Base-by-base conservation (phyloP, 192 early-diverging fungal species). In the Backusella australiensis region DNA sequence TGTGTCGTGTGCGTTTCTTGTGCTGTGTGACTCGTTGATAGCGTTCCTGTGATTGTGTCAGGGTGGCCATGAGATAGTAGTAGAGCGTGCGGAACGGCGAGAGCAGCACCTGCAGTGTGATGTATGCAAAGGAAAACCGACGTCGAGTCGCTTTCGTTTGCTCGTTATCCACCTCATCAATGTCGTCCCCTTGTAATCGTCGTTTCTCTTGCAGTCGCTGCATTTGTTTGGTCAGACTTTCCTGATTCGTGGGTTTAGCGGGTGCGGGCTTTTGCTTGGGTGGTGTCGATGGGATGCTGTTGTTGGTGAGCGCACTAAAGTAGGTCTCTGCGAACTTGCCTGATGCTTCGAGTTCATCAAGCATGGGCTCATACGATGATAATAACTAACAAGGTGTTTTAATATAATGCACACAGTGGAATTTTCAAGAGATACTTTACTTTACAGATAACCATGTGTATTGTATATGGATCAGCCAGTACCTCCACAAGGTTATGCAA, bases 391-490 rank as follows among this genome's bases (percentile, higher is more conserved):
- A 32, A 32, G 32, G 32, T 3, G 32, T 0, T 32, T 32, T 32
- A 32, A 32, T 32, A 3, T 32, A 32, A 32, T 32, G 2, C 0
- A 32, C 32, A 0, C 32, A 32, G 3, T 32, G 32, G 32, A 39
- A 0, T 66, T 17, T 53, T 12, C 3, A 34, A 32, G 32, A 32
- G 32, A 32, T 63, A 42, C 19, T 34, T 69, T 82, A 88, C 87
- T 72, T 86, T 86, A 72, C 83, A 85, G 73, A 88, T 76, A 35
- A 88, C 86, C 36, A 80, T 84, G 67, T 88, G 81, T 29, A 88
- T 78, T 66, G 84, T 88, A 66, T 83, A 86, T 1, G 87, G 85
- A 73, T 88, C 85, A 42, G 85, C 77, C 38, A 88, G 63, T 34
- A 78, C 81, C 39, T 86, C 82, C 6, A 84, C 81, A 1, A 85